These are phyloP conservation scores for Colletotrichum musicola DNA, from an alignment of 2,329 filamentous ascomycete species.

Conservation along the genomic window DNA sequence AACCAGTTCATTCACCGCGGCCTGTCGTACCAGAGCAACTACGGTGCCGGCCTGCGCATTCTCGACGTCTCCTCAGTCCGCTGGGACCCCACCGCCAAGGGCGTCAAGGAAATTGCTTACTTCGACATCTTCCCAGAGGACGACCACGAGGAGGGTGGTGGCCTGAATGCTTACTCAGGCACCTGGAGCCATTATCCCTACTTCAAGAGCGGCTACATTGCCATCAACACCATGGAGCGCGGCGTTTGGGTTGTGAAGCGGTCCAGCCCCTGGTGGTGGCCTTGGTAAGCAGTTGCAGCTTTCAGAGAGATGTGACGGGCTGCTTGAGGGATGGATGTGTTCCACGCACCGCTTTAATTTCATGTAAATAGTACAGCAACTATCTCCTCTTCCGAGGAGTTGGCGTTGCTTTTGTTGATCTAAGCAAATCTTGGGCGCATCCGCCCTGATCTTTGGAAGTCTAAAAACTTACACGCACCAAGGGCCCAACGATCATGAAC, in stretches of 20 bases:
- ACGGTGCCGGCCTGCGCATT: conserved; percentile 59
- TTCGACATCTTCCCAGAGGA: conserved; percentile 40
- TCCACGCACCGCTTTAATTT: too few relatives aligned
- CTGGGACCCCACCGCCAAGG: conserved; percentile 56
- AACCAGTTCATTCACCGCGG: conserved; percentile 62
- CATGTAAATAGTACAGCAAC: too few relatives aligned
- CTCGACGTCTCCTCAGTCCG: conserved; percentile 53
- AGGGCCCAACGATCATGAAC: too few relatives aligned
- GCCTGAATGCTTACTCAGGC: conserved; percentile 52
- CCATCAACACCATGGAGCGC: conserved; percentile 63
- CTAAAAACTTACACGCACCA: too few relatives aligned
- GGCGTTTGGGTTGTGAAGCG: conserved; percentile 53
- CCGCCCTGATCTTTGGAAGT: too few relatives aligned
- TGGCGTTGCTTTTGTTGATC: too few relatives aligned
- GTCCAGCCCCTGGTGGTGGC: conserved; percentile 35
- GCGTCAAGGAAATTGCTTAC: conserved; percentile 53
- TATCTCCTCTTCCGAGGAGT: too few relatives aligned
- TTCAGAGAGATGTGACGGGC: not conserved
- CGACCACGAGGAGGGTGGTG: conserved; percentile 36
- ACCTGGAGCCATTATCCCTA: conserved; percentile 60
- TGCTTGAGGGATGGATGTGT: too few relatives aligned
- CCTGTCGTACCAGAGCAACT: conserved; percentile 62
- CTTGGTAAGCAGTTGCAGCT: conserved; percentile 1
- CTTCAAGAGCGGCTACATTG: conserved; percentile 54
- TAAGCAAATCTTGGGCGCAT: too few relatives aligned